phyloP scores from a whole-genome alignment of 106 monocot species.

The Apostasia shenzhenica region DNA sequence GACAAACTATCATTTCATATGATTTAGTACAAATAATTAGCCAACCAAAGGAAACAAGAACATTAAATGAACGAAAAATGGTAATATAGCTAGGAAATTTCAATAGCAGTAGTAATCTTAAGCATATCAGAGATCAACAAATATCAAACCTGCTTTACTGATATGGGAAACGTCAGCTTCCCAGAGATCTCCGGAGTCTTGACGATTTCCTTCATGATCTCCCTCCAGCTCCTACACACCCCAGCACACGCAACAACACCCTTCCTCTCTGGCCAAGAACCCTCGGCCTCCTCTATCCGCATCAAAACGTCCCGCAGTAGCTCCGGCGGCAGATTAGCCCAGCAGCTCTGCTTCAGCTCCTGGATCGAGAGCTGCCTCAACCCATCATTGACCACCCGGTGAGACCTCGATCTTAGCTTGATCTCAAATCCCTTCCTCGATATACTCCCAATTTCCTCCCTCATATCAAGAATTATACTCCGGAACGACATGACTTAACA shows the following conservation, averaged over 20 bases:
- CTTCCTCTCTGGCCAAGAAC: constrained; percentile 57
- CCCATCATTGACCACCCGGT: constrained; percentile 27
- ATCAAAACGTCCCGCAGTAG: constrained; percentile 69
- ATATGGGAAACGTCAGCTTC: constrained; percentile 78
- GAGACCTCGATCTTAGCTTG: constrained; percentile 42
- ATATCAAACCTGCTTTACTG: constrained; percentile 70
- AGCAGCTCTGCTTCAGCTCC: constrained; percentile 43
- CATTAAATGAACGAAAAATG: no score
- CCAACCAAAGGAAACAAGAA: no score
- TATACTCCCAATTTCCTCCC: constrained; percentile 30
- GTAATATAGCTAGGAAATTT: no score
- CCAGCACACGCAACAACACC: constrained; percentile 84
- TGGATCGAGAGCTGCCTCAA: constrained; percentile 12
- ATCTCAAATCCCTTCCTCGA: constrained; percentile 31
- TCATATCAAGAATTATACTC: constrained; percentile 64
- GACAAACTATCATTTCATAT: no score
- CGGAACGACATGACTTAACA: constrained; percentile 44
- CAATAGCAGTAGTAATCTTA: no score
- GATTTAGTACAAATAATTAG: no score
- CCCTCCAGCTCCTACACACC: constrained; percentile 90
- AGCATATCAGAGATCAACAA: no score
- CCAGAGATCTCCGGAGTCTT: constrained; percentile 64
- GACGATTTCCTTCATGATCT: constrained; percentile 87
- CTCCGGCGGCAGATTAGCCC: constrained; percentile 83
- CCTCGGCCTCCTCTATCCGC: constrained; percentile 72